These are phyloP conservation scores for Xanthoceras sorbifolium DNA, from an alignment of 345 rosid species.

Conservation along the genomic window DNA sequence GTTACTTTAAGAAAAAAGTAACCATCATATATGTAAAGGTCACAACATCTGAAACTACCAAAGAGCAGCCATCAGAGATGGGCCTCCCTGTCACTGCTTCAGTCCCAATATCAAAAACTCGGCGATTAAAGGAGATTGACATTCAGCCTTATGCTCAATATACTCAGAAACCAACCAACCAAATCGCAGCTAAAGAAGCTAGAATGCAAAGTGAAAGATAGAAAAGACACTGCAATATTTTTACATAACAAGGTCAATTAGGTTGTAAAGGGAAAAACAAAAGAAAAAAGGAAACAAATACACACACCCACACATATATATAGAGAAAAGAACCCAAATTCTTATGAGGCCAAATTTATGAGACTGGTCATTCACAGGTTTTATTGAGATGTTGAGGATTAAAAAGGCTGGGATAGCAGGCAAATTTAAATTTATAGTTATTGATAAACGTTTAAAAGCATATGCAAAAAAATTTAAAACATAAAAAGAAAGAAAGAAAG, in stretches of 20 bases:
- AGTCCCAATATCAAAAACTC: background rate
- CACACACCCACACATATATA: too few species aligned
- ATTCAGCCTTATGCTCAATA: background rate
- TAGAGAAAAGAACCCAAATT: background rate
- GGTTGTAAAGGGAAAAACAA: background rate
- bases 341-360: background rate
- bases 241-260: background rate
- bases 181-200: background rate
- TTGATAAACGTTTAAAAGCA: too few species aligned
- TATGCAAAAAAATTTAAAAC: too few species aligned
- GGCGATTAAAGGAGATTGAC: background rate
- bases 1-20: background rate
- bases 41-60: background rate
- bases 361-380: background rate
- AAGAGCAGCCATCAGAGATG: background rate
- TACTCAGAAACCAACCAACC: background rate
- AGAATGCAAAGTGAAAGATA: background rate
- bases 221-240: background rate
- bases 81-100: background rate
- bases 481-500: background rate
- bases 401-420: background rate
- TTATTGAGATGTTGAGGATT: background rate
- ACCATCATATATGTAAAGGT: background rate
- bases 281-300: too few species aligned
- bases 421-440: too few species aligned